phyloP scores from a whole-genome alignment of 2,329 filamentous ascomycete species.

The Paraconiothyrium brasiliense region DNA sequence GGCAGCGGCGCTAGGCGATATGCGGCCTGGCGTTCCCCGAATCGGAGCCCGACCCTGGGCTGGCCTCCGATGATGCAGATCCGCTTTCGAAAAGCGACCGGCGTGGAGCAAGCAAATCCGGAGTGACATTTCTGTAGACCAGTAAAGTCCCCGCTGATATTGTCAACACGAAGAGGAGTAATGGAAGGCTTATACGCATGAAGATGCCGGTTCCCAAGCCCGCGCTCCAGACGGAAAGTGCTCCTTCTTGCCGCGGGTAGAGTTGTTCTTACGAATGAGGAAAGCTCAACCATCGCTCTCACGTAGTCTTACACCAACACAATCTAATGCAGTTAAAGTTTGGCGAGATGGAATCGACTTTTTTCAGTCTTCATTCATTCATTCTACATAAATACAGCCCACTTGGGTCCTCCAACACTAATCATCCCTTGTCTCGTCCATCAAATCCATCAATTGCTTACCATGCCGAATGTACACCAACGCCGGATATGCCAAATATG shows the following conservation, averaged over 20 bases:
- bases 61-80: neutral
- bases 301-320: slow-evolving; percentile 3
- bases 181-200: neutral
- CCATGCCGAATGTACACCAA: slow-evolving; percentile 30
- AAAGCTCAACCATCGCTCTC: slow-evolving; percentile 7
- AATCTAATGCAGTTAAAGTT: neutral
- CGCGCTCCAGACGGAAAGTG: neutral
- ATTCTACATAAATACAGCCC: slow-evolving; percentile 28
- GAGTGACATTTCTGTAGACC: neutral
- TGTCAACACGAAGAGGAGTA: neutral
- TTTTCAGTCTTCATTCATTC: slow-evolving; percentile 21
- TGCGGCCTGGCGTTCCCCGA: slow-evolving; percentile 28
- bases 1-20: slow-evolving; percentile 29
- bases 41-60: slow-evolving; percentile 29
- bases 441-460: slow-evolving; percentile 15
- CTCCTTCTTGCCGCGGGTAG: neutral
- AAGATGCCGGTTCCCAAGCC: neutral
- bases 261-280: slow-evolving; percentile 1
- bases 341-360: neutral
- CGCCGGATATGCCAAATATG: slow-evolving; percentile 43
- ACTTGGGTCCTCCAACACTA: slow-evolving; percentile 11
- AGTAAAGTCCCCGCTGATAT: neutral
- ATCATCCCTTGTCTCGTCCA: slow-evolving; percentile 8
- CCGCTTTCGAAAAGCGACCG: neutral
- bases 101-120: neutral